Base-by-base conservation (phyloP, 1,284 basidiomycete species). In the Golubevia pallescens region DNA sequence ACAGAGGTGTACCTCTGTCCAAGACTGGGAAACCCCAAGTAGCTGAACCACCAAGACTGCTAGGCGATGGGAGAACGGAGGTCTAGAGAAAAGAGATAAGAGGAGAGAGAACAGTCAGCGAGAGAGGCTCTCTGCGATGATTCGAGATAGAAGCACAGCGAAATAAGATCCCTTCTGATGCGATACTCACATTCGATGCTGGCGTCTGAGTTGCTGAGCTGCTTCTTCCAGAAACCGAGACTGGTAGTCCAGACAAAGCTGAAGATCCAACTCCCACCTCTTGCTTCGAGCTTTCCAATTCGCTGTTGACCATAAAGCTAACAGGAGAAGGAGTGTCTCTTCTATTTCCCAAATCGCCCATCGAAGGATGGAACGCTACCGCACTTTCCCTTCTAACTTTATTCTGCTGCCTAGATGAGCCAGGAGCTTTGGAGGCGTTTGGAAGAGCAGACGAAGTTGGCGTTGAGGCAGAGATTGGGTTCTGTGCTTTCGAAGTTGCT, bases 301-400 rank as follows among this genome's bases (percentile, higher is more conserved):
- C 78, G 69, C 78, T 80, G 66, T 64, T 68, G 65, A 80, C 78
- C 74, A 78, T 77, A 69, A 80, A 80, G 16, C 68, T 77, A 28
- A 78, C 77, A 13, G 78, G 78, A 57, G 76, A 78, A 21, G 73
- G 68, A 19, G 71, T 74, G 58, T 60, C 69, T 57, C 34, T 38
- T 5, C 34, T 10, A 4, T 10, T 10, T 5, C 5, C 34, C 10
- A 38, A 38, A n/a, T n/a, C n/a, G 34, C 34, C 34, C 34, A 38
- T 38, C 3, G 34, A 38, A 38, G 34, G 34, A 38, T 38, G 34
- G 10, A 38, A 38, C 3, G 34, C 34, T 4, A 38, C 34, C 10
- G 57, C 57, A 13, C 42, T 16, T 65, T 65, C 8, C 62, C 61
- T 21, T 74, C 70, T 20, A 63, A 34, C 2, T 63, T 58, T 51